Base-by-base conservation (phyloP, 140 eudicot genomes). In the Senecio squalidus region DNA sequence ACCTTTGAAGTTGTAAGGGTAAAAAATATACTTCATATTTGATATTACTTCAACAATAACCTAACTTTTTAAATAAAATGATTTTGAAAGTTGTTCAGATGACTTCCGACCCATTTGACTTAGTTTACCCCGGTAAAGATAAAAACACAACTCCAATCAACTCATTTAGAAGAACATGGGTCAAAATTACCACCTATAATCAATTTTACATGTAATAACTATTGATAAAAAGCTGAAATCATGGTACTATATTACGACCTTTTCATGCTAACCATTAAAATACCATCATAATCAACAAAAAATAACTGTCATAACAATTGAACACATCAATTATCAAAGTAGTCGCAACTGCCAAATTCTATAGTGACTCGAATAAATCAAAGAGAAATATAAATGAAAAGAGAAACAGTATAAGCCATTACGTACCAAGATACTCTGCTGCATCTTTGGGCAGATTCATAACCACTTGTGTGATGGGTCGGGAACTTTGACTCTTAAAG, bases 391-490 rank as follows among this genome's bases (percentile, higher is more conserved):
- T 1, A 23, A 60, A 27, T 41, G 26, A 38, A 25, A 41, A 43
- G 28, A 60, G 41, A 10, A 17, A 16, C 1, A 3, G 27, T 23
- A 15, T 0, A 27, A 28, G 44, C 2, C 18, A 20, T 13, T 26
- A 28, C 64, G 2, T 73, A 91, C 98, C 96, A 72, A 87, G 96
- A 79, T 76, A 91, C 41, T 86, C 94, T n/a, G 80, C 94, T 18
- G 98, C 98, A 58, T 91, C 94, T 31, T 83, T 86, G 28, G 98
- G 98, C 67, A 91, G 76, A 79, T 91, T 91, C 98, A 91, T 86
- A 65, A 91, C 94, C 31, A 91, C 98, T 78, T 91, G 98, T n/a
- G 96, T 86, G 66, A 86, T 79, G 50, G 94, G 60, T 17, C 68
- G 76, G 9, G 76, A 29, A 60, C 70, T 79, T 56, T 78, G 77